Evolutionary conservation across 2,329 filamentous ascomycete genomes (phyloP).

Genomic region (Scedosporium dehoogii): DNA sequence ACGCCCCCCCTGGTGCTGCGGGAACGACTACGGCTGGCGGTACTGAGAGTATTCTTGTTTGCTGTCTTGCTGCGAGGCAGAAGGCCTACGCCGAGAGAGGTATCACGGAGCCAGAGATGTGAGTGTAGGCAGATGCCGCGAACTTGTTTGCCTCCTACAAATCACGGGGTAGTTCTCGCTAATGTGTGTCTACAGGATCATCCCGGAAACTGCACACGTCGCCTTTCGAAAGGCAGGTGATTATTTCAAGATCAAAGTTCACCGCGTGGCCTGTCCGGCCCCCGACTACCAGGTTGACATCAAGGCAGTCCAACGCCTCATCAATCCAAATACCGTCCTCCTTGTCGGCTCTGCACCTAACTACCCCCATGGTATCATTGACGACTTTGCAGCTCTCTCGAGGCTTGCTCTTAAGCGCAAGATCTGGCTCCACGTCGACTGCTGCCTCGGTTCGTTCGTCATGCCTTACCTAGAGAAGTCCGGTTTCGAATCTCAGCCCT

Average conservation of each 20-base stretch:
- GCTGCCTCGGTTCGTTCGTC: conserved; percentile 92
- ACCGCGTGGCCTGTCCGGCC: conserved; percentile 77
- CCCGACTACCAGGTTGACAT: conserved; percentile 79
- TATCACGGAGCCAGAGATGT: conserved; percentile 92
- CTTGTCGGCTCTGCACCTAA: conserved; percentile 94
- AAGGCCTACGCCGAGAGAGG: conserved; percentile 79
- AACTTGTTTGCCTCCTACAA: not conserved
- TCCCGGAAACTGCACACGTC: conserved; percentile 89
- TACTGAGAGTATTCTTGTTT: conserved; percentile 95
- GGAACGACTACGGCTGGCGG: conserved; percentile 89
- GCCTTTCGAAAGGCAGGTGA: conserved; percentile 91
- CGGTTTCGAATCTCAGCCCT: conserved; percentile 80
- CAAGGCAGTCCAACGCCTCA: conserved; percentile 65
- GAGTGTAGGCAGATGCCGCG: conserved; percentile 21
- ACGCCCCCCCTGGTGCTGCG: conserved; percentile 73
- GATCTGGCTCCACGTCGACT: conserved; percentile 90
- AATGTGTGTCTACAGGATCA: conserved; percentile 50
- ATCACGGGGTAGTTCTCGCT: conserved; percentile 4
- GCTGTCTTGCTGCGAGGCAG: conserved; percentile 79
- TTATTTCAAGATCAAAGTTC: conserved; percentile 95
- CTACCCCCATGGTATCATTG: conserved; percentile 96
- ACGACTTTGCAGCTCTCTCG: conserved; percentile 81
- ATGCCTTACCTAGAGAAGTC: conserved; percentile 85
- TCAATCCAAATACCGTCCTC: conserved; percentile 90
- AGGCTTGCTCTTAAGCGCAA: conserved; percentile 70